Evolutionary conservation across 768 basidiomycete species (phyloP), one percentile per base, ranked within the genome.

Genomic region (Leccinum uliginosum): DNA sequence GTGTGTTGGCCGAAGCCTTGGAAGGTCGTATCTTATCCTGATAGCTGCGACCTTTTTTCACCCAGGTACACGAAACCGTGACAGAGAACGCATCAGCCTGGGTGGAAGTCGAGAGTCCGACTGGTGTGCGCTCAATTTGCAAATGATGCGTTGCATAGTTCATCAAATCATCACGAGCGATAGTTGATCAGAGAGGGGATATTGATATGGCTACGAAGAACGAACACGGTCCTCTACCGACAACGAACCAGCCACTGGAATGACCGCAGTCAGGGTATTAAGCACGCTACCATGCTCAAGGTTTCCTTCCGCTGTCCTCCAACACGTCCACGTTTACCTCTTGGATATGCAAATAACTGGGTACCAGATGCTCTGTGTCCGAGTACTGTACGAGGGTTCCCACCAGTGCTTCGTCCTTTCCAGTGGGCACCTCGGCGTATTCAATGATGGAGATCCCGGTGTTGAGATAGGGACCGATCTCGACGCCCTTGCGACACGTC

Each of bases 391-490:
- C 69, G 30, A 91, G 58, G 23, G 62, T 67, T 26, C 78, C 81
- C 57, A 62, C 57, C 51, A 67, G 51, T 48, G 43, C 46, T 8
- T 48, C 44, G 30, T 54, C 56, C 50, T 43, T 54, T 38, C 53
- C 54, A n/a, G 17, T 48, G 62, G 27, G 74, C 67, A 29, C 66
- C 51, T 35, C 69, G 64, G 19, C 72, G 66, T 46, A 89, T 62
- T 89, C 87, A 23, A 90, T 70, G 15, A 83, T 70, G 23, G 83
- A 81, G 50, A 91, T 76, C 4, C 65, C 65, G 4, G 71, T 73
- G 50, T 71, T 63, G 30, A 57, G 26, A 48, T 38, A 69, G 24
- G 48, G 66, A 46, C 68, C 67, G 21, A 67, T 59, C n/a, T 62
- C 40, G 14, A 71, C 54, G 12, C 67, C 72, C 19, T 71, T 64